Conservation (phyloP, 768 basidiomycete genomes). For the Cubamyces lactineus region DNA sequence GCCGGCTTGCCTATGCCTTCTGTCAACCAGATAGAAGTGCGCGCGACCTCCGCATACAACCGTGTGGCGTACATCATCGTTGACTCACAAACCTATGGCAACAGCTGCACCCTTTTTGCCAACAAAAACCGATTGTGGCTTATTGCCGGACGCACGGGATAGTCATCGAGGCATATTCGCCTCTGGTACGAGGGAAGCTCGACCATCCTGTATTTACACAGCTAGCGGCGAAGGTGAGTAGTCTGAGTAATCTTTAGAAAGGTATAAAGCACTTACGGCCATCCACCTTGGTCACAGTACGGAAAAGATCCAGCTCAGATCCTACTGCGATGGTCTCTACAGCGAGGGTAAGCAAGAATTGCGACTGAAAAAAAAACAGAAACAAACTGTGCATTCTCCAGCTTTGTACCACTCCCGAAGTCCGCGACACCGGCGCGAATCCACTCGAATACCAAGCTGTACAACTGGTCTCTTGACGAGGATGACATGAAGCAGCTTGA, state of each 20-base stretch:
- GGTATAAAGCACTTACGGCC: too few relatives aligned
- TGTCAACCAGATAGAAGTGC: conserved; percentile 84
- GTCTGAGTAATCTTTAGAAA: too few relatives aligned
- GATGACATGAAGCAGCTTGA: conserved; percentile 49
- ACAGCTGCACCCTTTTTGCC: conserved; percentile 84
- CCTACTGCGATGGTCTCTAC: conserved; percentile 88
- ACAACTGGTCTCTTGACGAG: conserved; percentile 46
- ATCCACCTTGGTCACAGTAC: too few relatives aligned
- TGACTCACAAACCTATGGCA: neutral
- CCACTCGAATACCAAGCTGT: conserved; percentile 47
- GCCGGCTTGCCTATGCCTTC: conserved; percentile 66
- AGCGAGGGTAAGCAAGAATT: conserved; percentile 60
- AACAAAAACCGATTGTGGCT: conserved; percentile 76
- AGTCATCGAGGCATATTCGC: conserved; percentile 54
- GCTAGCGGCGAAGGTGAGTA: conserved; percentile 51
- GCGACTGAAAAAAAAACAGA: neutral
- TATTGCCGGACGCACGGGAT: conserved; percentile 53
- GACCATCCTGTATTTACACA: conserved; percentile 55
- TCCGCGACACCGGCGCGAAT: conserved; percentile 48
- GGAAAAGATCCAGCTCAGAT: conserved; percentile 73
- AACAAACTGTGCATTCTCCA: conserved; percentile 14
- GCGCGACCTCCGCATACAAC: conserved; percentile 1
- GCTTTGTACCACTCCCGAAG: conserved; percentile 54
- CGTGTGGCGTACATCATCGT: neutral
- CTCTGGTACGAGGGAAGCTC: conserved; percentile 56